phyloP scores from a whole-genome alignment of 805 yeast species.

The Metschnikowia amazonensis region DNA sequence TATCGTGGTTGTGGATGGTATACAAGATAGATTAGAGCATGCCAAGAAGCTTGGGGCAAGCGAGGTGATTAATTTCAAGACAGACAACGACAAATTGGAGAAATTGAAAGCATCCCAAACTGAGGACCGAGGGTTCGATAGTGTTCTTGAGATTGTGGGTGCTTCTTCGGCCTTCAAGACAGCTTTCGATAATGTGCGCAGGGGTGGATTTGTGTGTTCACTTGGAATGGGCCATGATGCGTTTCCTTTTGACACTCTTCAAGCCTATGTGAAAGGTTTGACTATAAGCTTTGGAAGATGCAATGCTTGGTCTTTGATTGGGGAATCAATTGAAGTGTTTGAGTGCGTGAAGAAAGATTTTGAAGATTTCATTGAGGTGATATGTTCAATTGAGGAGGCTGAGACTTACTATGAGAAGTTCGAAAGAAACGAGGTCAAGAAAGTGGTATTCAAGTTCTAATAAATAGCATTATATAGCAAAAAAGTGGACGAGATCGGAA shows the following conservation, averaged over 20 bases:
- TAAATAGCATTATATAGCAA: background rate
- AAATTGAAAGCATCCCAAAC: slow-evolving; percentile 34
- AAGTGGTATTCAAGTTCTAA: slow-evolving; percentile 45
- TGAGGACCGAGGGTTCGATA: slow-evolving; percentile 53
- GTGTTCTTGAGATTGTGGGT: slow-evolving; percentile 59
- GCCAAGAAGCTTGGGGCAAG: slow-evolving; percentile 49
- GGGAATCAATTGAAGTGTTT: slow-evolving; percentile 49
- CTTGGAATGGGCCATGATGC: slow-evolving; percentile 60
- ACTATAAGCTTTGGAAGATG: slow-evolving; percentile 61
- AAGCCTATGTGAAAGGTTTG: slow-evolving; percentile 54
- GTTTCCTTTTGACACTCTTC: slow-evolving; percentile 53
- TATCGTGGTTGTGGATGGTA: slow-evolving; percentile 47
- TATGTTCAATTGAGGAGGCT: slow-evolving; percentile 43
- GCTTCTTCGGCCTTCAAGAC: slow-evolving; percentile 46
- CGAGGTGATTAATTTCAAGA: slow-evolving; percentile 41
- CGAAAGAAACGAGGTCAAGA: slow-evolving; percentile 51
- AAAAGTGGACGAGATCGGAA: slow-evolving; percentile 13
- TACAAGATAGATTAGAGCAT: slow-evolving; percentile 43
- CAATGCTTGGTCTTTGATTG: slow-evolving; percentile 55
- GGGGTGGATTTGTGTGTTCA: slow-evolving; percentile 55
- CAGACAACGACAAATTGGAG: slow-evolving; percentile 27
- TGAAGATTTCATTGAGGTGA: slow-evolving; percentile 49
- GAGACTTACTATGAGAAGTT: slow-evolving; percentile 47
- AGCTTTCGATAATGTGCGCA: slow-evolving; percentile 52
- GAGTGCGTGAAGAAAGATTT: slow-evolving; percentile 41